Conservation (phyloP, 305 asterid genomes). For the Lippia alba region DNA sequence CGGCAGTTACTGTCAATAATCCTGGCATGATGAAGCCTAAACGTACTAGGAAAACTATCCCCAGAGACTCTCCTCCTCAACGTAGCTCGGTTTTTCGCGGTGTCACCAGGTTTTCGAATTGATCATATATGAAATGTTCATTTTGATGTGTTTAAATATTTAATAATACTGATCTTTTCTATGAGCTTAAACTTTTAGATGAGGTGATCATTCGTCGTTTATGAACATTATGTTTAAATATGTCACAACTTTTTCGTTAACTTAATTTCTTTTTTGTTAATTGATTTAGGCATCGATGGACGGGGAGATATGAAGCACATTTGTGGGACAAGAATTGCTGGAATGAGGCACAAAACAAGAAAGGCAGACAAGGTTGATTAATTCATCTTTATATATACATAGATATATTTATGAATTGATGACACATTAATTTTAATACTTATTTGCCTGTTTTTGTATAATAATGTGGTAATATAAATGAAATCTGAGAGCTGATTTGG, state of each 20-base stretch:
- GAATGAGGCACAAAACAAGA: slow-evolving; percentile 87
- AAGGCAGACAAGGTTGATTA: slow-evolving; percentile 83
- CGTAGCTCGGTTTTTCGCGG: slow-evolving; percentile 84
- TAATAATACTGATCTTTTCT: no score
- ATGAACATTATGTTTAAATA: neutral
- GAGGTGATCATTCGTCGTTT: neutral
- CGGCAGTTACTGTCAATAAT: slow-evolving; percentile 32
- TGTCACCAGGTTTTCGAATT: slow-evolving; percentile 66
- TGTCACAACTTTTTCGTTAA: no score
- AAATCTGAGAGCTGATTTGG: neutral
- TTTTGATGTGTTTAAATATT: no score
- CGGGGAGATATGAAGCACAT: slow-evolving; percentile 90
- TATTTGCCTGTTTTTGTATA: no score
- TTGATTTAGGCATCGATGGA: slow-evolving; percentile 82
- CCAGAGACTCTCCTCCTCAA: slow-evolving; percentile 81
- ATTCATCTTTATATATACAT: no score
- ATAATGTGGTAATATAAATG: no score
- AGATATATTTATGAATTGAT: no score
- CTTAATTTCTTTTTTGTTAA: neutral
- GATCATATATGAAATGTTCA: no score
- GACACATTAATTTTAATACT: neutral
- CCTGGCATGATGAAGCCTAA: slow-evolving; percentile 48
- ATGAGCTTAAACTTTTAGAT: no score
- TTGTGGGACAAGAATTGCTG: slow-evolving; percentile 93
- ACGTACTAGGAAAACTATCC: slow-evolving; percentile 83